Percentiles rank a stretch among this genome's conserved stretches.
Evolutionary conservation across 2,329 filamentous ascomycete species (phyloP).

Genomic region (Talaromyces piceae): DNA sequence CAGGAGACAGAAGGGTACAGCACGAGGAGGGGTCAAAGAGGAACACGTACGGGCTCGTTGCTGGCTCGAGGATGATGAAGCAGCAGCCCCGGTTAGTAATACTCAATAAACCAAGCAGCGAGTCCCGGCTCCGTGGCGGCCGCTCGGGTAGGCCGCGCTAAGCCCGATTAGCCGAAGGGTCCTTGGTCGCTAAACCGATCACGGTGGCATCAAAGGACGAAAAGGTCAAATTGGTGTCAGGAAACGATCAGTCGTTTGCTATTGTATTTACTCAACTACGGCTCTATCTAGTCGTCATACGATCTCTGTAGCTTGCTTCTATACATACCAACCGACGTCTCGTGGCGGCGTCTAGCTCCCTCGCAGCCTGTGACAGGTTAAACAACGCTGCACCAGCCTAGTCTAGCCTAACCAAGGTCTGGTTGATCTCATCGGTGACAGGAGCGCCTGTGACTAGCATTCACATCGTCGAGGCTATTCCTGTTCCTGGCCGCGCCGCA

Average conservation of each 20-base stretch:
- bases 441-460: not conserved
- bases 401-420: too few species aligned
- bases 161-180: conserved; percentile 3
- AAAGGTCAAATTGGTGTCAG: too few species aligned
- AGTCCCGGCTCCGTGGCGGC: conserved; percentile 4
- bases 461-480: not conserved
- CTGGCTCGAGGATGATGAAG: conserved; percentile 9
- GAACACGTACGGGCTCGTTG: conserved; percentile 5
- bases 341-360: not conserved
- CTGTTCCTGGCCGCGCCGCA: conserved; percentile 2
- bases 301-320: too few species aligned
- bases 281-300: too few species aligned
- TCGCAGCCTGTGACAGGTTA: not conserved
- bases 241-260: too few species aligned
- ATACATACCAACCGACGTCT: too few species aligned
- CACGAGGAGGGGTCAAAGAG: conserved; percentile 1
- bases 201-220: too few species aligned
- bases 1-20: not conserved
- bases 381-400: not conserved
- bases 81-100: conserved; percentile 5
- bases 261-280: too few species aligned
- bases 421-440: not conserved
- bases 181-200: not conserved
- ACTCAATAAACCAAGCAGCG: conserved; percentile 3
- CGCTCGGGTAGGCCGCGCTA: conserved; percentile 14